Base-by-base conservation (phyloP, 2,329 filamentous ascomycete species). In the Amphichorda felina region DNA sequence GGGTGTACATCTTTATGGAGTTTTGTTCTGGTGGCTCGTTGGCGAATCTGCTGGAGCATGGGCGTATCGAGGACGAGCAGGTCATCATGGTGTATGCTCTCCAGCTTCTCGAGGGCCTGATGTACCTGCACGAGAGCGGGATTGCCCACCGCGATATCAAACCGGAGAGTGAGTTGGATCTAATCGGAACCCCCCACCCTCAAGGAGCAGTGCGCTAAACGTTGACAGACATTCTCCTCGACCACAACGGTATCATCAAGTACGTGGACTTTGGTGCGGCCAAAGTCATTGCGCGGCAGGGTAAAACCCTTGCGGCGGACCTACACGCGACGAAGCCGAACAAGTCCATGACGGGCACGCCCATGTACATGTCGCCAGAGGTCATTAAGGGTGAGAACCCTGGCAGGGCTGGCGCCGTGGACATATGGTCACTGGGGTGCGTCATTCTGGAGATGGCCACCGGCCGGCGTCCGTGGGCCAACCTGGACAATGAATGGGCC, bases 1-100 rank as follows among this genome's bases (percentile, higher is more conserved):
- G 94, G 53, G 91, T 98, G n/a, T 98, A 96, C 59, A 95, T 98
- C 46, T 98, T 98, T 56, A 98, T 98, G 91, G 91, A 98, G 58
- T 96, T 94, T 59, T 98, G 91, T 57, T 93, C 87, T 4, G 89
- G 91, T 35, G 91, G 91, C 15, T 96, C 89, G 13, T 68, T 98
- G 33, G 88, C 91, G 29, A 82, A 75, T 34, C 64, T 98, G 35
- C 68, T 98, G 29, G 91, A 98, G 56, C 89, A 98, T 51, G 91
- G 91, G 10, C 82, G 91, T 28, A 95, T 98, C 43, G 91, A 95
- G 62, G 93, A 96, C 52, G 91, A 98, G 56, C 91, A 88, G 38
- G 88, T 96, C 42, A 89, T 94, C 41, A 93, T 93, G 77, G 89
- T 96, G 29, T 96, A 96, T 55, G 85, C 86, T 18, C 66, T 96